Evolutionary conservation across 202 grass and related monocot genomes (phyloP).

Genomic region (Miscanthus sacchariflorus): DNA sequence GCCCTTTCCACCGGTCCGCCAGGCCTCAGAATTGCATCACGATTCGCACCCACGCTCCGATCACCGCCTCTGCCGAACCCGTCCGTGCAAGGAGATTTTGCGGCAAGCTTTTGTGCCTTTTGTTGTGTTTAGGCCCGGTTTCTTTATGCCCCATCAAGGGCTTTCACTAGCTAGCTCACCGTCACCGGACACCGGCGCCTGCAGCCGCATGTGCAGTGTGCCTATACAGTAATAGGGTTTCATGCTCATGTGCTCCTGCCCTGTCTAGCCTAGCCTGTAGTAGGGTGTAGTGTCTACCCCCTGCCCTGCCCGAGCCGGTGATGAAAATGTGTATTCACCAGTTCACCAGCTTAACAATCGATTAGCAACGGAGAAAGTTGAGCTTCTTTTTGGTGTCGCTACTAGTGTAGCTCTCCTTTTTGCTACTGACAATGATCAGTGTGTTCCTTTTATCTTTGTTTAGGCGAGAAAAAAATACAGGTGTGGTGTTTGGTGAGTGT

Average conservation of each 20-base stretch:
- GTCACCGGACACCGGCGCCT: not conserved
- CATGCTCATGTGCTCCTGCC: conserved; percentile 18
- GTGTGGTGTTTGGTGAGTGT: conserved; percentile 15
- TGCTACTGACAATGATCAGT: not conserved
- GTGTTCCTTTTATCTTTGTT: not conserved
- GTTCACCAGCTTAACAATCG: conserved; percentile 17
- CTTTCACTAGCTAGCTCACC: not conserved
- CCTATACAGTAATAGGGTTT: not conserved
- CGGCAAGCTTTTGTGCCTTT: not conserved
- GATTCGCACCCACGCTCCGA: too few species aligned
- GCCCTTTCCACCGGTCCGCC: not conserved
- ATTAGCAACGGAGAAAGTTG: conserved; percentile 9
- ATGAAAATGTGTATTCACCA: conserved; percentile 13
- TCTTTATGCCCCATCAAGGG: not conserved
- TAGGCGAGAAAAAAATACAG: not conserved
- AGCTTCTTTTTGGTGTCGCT: not conserved
- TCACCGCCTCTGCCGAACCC: not conserved
- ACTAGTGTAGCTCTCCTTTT: not conserved
- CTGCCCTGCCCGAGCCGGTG: not conserved
- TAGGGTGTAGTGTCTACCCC: too few species aligned
- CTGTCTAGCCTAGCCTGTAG: not conserved
- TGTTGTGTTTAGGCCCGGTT: not conserved
- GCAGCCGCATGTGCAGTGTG: not conserved
- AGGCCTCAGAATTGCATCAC: too few species aligned
- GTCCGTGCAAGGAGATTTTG: not conserved